Conservation (phyloP, 768 basidiomycete species). For the Strobilomyces dryophilus region DNA sequence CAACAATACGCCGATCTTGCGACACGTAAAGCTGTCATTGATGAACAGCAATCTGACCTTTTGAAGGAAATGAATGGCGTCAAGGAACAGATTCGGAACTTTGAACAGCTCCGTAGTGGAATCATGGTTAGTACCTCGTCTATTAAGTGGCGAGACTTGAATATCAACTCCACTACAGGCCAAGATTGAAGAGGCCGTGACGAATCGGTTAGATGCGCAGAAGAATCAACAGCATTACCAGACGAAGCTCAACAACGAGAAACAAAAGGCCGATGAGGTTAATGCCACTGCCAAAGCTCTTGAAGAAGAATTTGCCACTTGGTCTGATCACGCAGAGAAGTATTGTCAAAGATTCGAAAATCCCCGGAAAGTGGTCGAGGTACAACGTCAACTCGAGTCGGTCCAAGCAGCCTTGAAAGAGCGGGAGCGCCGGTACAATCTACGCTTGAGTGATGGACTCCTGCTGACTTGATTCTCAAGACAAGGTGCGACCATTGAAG, state of each 20-base stretch:
- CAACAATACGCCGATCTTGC: constrained; percentile 48
- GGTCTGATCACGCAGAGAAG: constrained; percentile 59
- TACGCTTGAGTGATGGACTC: background rate
- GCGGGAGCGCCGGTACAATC: constrained; percentile 55
- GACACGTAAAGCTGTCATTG: constrained; percentile 43
- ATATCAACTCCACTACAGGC: constrained; percentile 33
- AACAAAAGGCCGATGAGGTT: constrained; percentile 39
- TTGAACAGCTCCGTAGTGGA: constrained; percentile 39
- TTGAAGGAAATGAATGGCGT: constrained; percentile 43
- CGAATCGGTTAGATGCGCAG: constrained; percentile 48
- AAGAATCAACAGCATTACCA: constrained; percentile 44
- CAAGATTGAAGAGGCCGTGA: constrained; percentile 46
- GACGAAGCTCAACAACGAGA: constrained; percentile 50
- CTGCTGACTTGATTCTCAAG: constrained; percentile 32
- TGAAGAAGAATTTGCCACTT: constrained; percentile 61
- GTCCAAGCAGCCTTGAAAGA: constrained; percentile 62
- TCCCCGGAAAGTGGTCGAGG: constrained; percentile 50
- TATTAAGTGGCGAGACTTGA: background rate
- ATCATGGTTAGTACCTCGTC: constrained; percentile 39
- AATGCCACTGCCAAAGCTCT: constrained; percentile 47
- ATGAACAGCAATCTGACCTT: constrained; percentile 42
- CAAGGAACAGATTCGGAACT: constrained; percentile 48
- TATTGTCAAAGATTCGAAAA: constrained; percentile 57
- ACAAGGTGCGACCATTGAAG: constrained; percentile 73
- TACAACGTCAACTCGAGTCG: constrained; percentile 60